These are phyloP conservation scores for Candida maris DNA, from an alignment of 805 yeast species.

Conservation along the genomic window DNA sequence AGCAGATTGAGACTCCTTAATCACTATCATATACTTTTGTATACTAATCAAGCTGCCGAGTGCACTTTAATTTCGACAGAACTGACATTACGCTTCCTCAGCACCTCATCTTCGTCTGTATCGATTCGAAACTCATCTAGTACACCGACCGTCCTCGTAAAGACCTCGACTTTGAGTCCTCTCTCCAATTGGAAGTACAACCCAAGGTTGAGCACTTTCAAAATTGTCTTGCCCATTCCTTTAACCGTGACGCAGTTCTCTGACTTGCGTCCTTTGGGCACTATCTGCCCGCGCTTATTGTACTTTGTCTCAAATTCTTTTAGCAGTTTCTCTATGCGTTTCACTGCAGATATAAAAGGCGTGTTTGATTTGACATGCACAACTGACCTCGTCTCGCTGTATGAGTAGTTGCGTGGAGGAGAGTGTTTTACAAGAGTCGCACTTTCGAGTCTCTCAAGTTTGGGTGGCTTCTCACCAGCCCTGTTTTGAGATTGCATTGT, in stretches of 20 bases:
- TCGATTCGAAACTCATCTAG: slow-evolving; percentile 57
- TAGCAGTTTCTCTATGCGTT: slow-evolving; percentile 55
- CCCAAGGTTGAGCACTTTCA: slow-evolving; percentile 59
- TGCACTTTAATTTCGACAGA: slow-evolving; percentile 44
- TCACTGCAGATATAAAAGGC: slow-evolving; percentile 71
- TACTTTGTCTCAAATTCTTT: slow-evolving; percentile 33
- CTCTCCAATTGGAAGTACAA: slow-evolving; percentile 51
- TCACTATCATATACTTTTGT: no score
- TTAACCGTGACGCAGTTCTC: slow-evolving; percentile 48
- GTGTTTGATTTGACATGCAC: slow-evolving; percentile 61
- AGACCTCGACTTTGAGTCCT: slow-evolving; percentile 51
- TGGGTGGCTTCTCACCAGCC: no score
- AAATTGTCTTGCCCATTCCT: slow-evolving; percentile 77
- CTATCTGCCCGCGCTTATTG: slow-evolving; percentile 37
- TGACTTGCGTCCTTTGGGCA: slow-evolving; percentile 14
- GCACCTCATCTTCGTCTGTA: slow-evolving; percentile 29
- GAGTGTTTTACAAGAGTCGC: slow-evolving; percentile 51
- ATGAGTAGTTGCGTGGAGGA: slow-evolving; percentile 42
- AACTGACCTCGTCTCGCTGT: slow-evolving; percentile 43
- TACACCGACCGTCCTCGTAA: slow-evolving; percentile 64
- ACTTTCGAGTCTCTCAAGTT: slow-evolving; percentile 15
- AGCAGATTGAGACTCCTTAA: no score
- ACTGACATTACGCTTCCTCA: slow-evolving; percentile 44
- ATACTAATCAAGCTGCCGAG: slow-evolving; percentile 4
- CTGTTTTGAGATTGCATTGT: no score